These are phyloP conservation scores for Lithospermum erythrorhizon DNA, from an alignment of 257 asterid genomes.

Conservation along the genomic window DNA sequence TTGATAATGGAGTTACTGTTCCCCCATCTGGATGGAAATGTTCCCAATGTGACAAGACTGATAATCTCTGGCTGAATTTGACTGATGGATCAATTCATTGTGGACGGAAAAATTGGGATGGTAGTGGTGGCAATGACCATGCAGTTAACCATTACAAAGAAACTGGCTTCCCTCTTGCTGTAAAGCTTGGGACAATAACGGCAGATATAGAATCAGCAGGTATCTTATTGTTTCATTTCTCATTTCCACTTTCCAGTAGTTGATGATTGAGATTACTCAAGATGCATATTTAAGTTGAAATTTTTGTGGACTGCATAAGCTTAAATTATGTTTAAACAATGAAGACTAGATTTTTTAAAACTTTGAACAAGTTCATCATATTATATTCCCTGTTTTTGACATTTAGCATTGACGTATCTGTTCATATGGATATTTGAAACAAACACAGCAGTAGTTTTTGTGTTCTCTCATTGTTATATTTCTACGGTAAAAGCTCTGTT, in stretches of 20 bases:
- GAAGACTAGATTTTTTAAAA: no score
- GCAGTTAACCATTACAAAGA: conserved; percentile 67
- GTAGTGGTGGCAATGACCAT: conserved; percentile 94
- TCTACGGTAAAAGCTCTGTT: conserved; percentile 9
- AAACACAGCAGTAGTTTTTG: not conserved
- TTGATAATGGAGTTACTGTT: conserved; percentile 70
- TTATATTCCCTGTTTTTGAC: not conserved
- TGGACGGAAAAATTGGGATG: conserved; percentile 92
- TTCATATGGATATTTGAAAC: not conserved
- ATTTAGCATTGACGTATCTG: not conserved
- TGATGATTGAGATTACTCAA: not conserved
- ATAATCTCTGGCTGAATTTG: conserved; percentile 91
- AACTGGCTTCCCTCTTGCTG: conserved; percentile 80
- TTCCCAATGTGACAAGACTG: conserved; percentile 81
- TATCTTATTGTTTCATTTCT: conserved; percentile 24
- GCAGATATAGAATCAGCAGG: conserved; percentile 92
- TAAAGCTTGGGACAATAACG: conserved; percentile 97
- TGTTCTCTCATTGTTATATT: not conserved
- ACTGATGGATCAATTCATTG: conserved; percentile 89
- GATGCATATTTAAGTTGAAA: not conserved
- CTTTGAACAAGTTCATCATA: no score
- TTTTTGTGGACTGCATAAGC: not conserved
- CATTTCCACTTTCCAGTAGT: not conserved
- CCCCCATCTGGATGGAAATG: conserved; percentile 97
- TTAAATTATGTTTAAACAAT: not conserved